Evolutionary conservation across 805 yeast species (phyloP).

Genomic region (Candida boidinii): DNA sequence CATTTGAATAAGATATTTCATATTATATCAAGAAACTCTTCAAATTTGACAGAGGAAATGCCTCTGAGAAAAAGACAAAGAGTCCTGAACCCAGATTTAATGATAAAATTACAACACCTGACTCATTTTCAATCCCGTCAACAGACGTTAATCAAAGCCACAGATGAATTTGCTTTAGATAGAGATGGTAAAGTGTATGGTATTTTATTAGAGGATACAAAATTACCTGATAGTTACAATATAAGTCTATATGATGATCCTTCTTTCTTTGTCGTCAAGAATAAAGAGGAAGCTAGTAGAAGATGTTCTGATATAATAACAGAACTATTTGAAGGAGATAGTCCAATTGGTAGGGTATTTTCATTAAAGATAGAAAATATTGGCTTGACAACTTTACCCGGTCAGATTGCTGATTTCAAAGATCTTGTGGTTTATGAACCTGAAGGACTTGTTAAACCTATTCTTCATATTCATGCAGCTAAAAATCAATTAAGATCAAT

Average conservation of each 20-base stretch:
- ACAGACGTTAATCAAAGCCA: not conserved
- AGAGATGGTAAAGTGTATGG: conserved; percentile 32
- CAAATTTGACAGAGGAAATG: conserved; percentile 10
- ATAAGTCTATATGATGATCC: conserved; percentile 26
- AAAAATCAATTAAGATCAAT: conserved; percentile 39
- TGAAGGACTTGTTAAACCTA: conserved; percentile 25
- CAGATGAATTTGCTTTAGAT: conserved; percentile 40
- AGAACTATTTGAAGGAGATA: conserved; percentile 34
- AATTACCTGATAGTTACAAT: conserved; percentile 19
- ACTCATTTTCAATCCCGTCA: no score
- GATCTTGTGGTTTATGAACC: conserved; percentile 38
- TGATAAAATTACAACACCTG: no score
- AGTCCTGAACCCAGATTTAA: conserved; percentile 1
- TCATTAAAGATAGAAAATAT: conserved; percentile 39
- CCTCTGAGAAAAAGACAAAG: conserved; percentile 20
- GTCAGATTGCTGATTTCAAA: conserved; percentile 48
- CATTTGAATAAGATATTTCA: not conserved
- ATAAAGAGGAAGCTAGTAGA: conserved; percentile 11
- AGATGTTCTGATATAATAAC: conserved; percentile 34
- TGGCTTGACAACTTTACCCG: conserved; percentile 42
- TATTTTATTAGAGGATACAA: conserved; percentile 17
- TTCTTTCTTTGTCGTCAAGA: conserved; percentile 21
- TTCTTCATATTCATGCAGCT: conserved; percentile 40
- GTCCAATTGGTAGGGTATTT: conserved; percentile 31
- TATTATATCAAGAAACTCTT: conserved; percentile 9